Evolutionary conservation across 306 rosid genomes (phyloP).

Genomic region (Quercus gilva): DNA sequence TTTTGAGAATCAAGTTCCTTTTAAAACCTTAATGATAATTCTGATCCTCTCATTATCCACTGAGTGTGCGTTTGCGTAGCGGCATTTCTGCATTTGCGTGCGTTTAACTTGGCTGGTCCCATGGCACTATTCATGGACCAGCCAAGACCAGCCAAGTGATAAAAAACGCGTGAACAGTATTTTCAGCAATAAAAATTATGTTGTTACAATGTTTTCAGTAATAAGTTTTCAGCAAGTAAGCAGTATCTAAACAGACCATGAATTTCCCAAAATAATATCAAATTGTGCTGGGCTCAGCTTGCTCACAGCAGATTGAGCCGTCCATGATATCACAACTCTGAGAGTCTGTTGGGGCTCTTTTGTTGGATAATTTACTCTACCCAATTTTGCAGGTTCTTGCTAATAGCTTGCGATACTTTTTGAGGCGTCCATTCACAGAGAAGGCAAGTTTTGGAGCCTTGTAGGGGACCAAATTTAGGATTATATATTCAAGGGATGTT

Average conservation of each 20-base stretch:
- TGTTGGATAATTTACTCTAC: conserved; percentile 10
- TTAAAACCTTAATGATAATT: background rate
- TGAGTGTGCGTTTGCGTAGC: no score
- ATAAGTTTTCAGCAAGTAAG: no score
- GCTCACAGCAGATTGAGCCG: background rate
- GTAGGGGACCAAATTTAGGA: background rate
- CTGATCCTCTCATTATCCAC: background rate
- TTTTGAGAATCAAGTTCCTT: no score
- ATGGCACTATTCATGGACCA: no score
- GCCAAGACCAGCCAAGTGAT: no score
- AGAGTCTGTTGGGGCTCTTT: background rate
- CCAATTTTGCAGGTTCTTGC: conserved; percentile 62
- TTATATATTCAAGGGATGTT: no score
- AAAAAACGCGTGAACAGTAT: no score
- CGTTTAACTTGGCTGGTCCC: no score
- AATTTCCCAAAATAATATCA: background rate
- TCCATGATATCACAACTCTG: background rate
- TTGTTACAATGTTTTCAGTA: no score
- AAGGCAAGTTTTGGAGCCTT: conserved; percentile 72
- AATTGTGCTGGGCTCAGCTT: background rate
- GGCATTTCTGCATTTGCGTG: no score
- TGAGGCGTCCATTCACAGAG: conserved; percentile 83
- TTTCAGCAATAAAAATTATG: no score
- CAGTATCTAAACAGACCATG: no score
- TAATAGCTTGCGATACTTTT: conserved; percentile 75